Base-by-base conservation (phyloP, 1,139 yeast species). In the Blastobotrys proliferans region DNA sequence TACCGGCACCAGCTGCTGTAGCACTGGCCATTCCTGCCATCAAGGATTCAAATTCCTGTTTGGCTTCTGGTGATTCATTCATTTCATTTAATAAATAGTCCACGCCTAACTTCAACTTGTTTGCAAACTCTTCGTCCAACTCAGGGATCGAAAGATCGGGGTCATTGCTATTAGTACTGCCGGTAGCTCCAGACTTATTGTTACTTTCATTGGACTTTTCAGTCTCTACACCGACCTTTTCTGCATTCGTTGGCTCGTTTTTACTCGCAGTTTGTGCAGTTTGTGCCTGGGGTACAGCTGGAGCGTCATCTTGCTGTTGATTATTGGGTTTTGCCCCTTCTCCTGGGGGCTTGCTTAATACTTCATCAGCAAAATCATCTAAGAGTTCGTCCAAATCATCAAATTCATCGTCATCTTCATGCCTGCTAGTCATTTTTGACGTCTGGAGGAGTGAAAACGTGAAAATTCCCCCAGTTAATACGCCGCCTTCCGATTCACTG, bases 341-440 rank as follows among this genome's bases (percentile, higher is more conserved):
- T 8, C 81, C 83, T 0, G 83, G 82, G 1, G 87, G 82, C 53
- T 77, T 72, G 51, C 74, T 74, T 50, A 83, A 69, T 1, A 83
- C 77, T 53, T 83, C 88, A 47, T 83, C 86, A 34, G 87, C 90
- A 61, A 63, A 62, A 46, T 67, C 71, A 45, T 67, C 71, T 40
- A 67, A 52, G 34, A 66, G 49, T 43, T 67, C 67, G 52, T 68
- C 72, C 29, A 67, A 58, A 50, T 67, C 72, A 48, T 67, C 71
- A 37, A 66, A 57, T 40, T 67, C 68, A 48, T 66, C 69, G 27
- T 60, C 64, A 44, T 58, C 64, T 13, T 40, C 45, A 25, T 27
- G 35, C 11, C 29, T 35, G 13, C 22, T 33, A 24, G 31, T 40
- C 38, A 40, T 40, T 8, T 28, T 21, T 16, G 11, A 11, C 11